Evolutionary conservation across 1,284 basidiomycete genomes (phyloP).

Genomic region (Dichomitus squalens): DNA sequence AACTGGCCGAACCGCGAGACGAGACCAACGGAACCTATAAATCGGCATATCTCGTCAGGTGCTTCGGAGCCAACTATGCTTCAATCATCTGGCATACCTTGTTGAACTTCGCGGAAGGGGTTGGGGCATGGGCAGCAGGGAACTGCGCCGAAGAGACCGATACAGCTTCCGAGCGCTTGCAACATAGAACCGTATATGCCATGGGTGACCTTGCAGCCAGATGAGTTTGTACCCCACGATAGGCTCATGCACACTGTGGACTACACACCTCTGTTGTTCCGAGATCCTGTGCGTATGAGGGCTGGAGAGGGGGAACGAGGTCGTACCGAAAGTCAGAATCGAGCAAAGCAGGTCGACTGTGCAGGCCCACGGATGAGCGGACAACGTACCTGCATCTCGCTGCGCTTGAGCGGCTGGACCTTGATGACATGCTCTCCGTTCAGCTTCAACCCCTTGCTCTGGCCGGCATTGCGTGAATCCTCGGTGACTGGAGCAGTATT

Average conservation of each 20-base stretch:
- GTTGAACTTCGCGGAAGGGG: constrained; percentile 79
- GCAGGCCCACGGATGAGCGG: constrained; percentile 5
- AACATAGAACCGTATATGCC: constrained; percentile 86
- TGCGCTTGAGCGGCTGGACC: constrained; percentile 81
- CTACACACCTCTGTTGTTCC: constrained; percentile 59
- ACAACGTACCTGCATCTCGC: constrained; percentile 78
- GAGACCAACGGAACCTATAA: constrained; percentile 82
- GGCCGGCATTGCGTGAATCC: constrained; percentile 40
- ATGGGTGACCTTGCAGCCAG: constrained; percentile 61
- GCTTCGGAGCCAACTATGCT: background rate
- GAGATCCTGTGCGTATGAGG: constrained; percentile 88
- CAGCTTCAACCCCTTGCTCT: constrained; percentile 34
- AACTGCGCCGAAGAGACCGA: constrained; percentile 76
- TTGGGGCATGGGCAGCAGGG: constrained; percentile 86
- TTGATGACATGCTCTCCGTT: constrained; percentile 46
- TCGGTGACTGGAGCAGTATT: constrained; percentile 24
- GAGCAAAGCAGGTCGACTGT: constrained; percentile 27
- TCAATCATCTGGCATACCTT: constrained; percentile 49
- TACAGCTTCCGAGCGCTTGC: constrained; percentile 58
- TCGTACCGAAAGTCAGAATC: constrained; percentile 8
- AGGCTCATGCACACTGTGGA: background rate
- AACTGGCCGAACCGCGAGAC: constrained; percentile 93
- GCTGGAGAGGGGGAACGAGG: constrained; percentile 42
- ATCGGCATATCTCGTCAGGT: background rate
- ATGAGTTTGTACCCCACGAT: constrained; percentile 4